phyloP scores from a whole-genome alignment of 805 yeast species.

The Wickerhamiella shivajii region DNA sequence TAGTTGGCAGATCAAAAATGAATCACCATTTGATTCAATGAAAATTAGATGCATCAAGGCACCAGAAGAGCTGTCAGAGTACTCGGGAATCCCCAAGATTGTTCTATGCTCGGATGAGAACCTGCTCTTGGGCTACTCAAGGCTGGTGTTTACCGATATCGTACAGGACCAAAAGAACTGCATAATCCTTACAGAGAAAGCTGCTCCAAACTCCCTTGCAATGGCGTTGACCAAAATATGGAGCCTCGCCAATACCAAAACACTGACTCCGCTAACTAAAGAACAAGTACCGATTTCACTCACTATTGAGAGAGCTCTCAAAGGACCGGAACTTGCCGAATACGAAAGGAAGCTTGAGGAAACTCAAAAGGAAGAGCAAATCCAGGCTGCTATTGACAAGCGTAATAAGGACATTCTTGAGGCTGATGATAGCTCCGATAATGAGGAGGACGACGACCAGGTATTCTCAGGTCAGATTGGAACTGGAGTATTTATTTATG shows the following conservation, averaged over 20 bases:
- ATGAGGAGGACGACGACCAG: constrained; percentile 21
- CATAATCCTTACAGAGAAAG: constrained; percentile 57
- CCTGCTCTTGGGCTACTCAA: constrained; percentile 44
- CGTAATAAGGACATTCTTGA: constrained; percentile 28
- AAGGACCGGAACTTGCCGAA: constrained; percentile 24
- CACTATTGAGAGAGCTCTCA: constrained; percentile 19
- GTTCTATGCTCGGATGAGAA: constrained; percentile 64
- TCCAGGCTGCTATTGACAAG: constrained; percentile 23
- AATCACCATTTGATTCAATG: constrained; percentile 66
- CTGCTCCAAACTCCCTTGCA: constrained; percentile 35
- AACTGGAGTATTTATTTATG: constrained; percentile 19
- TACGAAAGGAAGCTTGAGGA: constrained; percentile 18
- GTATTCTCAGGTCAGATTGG: constrained; percentile 18
- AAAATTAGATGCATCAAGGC: constrained; percentile 44
- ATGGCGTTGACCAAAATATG: constrained; percentile 31
- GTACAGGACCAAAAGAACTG: constrained; percentile 56
- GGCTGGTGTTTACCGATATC: constrained; percentile 29
- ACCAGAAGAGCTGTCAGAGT: constrained; percentile 31
- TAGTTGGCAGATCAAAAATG: constrained; percentile 64
- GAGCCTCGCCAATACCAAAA: constrained; percentile 23
- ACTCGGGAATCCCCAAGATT: constrained; percentile 41
- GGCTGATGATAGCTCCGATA: constrained; percentile 21
- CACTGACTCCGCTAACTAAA: constrained; percentile 17
- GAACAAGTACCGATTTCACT: constrained; percentile 10
- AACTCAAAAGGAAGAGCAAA: constrained; percentile 17